phyloP scores from a whole-genome alignment of 140 eudicot genomes.

The Flaveria floridana region DNA sequence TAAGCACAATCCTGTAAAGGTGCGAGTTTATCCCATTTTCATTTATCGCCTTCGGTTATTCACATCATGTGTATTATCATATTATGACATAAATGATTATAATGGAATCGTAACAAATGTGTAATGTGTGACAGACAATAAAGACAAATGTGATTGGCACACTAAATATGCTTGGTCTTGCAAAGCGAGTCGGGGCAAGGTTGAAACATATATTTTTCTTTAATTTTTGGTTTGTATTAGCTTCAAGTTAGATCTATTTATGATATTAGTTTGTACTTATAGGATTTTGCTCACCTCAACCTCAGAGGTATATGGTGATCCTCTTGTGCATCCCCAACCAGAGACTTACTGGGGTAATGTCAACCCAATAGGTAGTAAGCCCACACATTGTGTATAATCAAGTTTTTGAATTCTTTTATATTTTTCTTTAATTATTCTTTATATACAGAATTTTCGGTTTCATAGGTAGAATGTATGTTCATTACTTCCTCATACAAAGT shows the following conservation, averaged over 20 bases:
- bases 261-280: constrained; percentile 1
- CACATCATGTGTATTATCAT: not conserved
- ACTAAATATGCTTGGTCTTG: constrained; percentile 75
- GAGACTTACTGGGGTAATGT: constrained; percentile 86
- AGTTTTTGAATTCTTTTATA: not conserved
- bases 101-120: not conserved
- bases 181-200: constrained; percentile 90
- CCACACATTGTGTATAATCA: constrained; percentile 4
- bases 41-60: not conserved
- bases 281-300: constrained; percentile 82
- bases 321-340: constrained; percentile 76
- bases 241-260: constrained; percentile 8
- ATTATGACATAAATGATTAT: constrained; percentile 6
- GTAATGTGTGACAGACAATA: constrained; percentile 52
- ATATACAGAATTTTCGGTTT: too few relatives aligned
- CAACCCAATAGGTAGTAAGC: constrained; percentile 79
- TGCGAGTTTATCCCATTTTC: constrained; percentile 23
- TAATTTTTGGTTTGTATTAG: not conserved
- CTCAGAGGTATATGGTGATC: constrained; percentile 84
- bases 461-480: too few relatives aligned
- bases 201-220: constrained; percentile 19
- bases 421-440: not conserved
- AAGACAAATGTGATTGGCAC: constrained; percentile 82
- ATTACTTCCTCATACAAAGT: constrained; percentile 1
- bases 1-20: constrained; percentile 82